phyloP scores from a whole-genome alignment of 2,329 filamentous ascomycete species.

The Clonostachys solani region DNA sequence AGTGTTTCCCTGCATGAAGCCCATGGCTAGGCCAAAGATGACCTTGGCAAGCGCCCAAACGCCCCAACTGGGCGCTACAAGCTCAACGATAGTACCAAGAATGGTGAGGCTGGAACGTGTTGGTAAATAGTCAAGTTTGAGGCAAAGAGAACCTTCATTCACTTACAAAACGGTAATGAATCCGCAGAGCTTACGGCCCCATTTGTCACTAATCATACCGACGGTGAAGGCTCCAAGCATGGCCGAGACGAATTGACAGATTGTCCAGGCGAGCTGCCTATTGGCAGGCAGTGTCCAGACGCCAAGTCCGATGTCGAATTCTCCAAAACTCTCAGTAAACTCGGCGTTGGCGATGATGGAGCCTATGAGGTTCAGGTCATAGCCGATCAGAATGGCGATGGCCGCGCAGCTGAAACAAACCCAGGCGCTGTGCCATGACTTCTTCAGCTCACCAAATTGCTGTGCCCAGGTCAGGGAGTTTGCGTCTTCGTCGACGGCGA shows the following conservation, averaged over 20 bases:
- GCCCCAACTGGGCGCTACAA: background rate
- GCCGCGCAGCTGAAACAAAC: background rate
- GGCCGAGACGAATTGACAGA: background rate
- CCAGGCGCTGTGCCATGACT: background rate
- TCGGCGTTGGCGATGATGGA: constrained; percentile 1
- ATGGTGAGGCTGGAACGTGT: background rate
- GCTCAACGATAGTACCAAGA: background rate
- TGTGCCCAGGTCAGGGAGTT: background rate
- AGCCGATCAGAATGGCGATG: background rate
- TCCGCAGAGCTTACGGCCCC: background rate
- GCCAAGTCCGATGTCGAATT: background rate
- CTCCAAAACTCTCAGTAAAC: constrained; percentile 1
- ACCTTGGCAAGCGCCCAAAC: constrained; percentile 1
- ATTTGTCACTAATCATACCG: background rate
- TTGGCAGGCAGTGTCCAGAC: background rate
- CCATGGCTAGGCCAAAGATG: constrained; percentile 1
- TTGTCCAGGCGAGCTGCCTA: background rate
- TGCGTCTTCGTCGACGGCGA: background rate
- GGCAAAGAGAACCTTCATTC: background rate
- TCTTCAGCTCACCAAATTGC: background rate
- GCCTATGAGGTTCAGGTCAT: constrained; percentile 1
- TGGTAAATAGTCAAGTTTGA: too few relatives aligned
- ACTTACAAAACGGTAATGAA: constrained; percentile 1
- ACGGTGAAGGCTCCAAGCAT: background rate
- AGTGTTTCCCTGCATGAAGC: constrained; percentile 2